Percentiles rank a stretch among this genome's conserved stretches.
These are phyloP conservation scores for Guyanaporus albipodus DNA, from an alignment of 768 basidiomycete species.

Conservation along the genomic window DNA sequence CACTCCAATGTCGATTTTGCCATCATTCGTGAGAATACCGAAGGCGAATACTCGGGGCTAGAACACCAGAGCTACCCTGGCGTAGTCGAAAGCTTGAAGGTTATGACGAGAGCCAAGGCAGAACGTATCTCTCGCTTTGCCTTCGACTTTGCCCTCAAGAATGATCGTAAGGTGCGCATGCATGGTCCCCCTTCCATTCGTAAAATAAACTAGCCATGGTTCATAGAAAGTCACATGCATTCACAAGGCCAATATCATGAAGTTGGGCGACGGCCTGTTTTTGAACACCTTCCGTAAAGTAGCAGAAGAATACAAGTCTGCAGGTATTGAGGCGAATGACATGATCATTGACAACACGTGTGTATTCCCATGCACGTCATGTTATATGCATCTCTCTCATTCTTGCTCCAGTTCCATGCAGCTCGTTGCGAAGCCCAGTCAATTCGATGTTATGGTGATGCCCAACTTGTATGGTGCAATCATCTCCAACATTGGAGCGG, in stretches of 20 bases:
- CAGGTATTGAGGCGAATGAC: slow-evolving; percentile 90
- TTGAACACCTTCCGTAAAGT: slow-evolving; percentile 95
- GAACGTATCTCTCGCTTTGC: slow-evolving; percentile 97
- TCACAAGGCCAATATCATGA: slow-evolving; percentile 99
- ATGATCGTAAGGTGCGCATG: slow-evolving; percentile 81
- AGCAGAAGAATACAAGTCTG: slow-evolving; percentile 92
- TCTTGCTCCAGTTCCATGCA: slow-evolving; percentile 82
- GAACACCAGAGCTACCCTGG: slow-evolving; percentile 98
- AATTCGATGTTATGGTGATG: slow-evolving; percentile 99
- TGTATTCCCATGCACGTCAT: slow-evolving; percentile 18
- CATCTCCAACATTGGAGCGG: slow-evolving; percentile 97
- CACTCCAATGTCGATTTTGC: slow-evolving; percentile 97
- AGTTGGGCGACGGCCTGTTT: slow-evolving; percentile 98
- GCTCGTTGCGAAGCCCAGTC: slow-evolving; percentile 89
- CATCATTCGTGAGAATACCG: slow-evolving; percentile 99
- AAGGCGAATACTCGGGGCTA: slow-evolving; percentile 98
- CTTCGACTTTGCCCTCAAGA: slow-evolving; percentile 98
- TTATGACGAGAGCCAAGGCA: slow-evolving; percentile 91
- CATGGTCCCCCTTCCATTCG: neutral
- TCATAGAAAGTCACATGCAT: slow-evolving; percentile 96
- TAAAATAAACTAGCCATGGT: neutral
- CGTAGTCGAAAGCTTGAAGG: slow-evolving; percentile 97
- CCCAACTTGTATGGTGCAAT: slow-evolving; percentile 97
- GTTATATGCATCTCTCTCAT: neutral
- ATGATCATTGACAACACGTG: slow-evolving; percentile 99